Conservation (phyloP, 208 protist genomes). For the Wallacemonas rigidus region DNA sequence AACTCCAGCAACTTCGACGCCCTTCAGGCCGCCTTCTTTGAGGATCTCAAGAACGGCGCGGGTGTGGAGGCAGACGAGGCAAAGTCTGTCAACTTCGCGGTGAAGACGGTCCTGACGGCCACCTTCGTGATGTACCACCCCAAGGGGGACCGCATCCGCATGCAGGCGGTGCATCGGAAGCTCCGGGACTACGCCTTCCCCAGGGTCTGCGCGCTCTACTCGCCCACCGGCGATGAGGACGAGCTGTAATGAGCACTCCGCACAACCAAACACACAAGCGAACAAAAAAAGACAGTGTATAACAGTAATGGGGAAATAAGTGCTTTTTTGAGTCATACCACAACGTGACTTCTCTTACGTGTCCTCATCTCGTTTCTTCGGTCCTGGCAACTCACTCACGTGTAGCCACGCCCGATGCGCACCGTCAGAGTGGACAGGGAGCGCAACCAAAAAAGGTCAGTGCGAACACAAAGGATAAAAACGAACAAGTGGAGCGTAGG, state of each 20-base stretch:
- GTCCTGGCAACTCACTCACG: no score
- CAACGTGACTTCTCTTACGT: not conserved
- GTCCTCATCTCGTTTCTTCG: not conserved
- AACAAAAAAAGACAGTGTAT: no score
- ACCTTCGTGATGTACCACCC: conserved; percentile 43
- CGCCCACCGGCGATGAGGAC: conserved; percentile 2
- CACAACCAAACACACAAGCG: no score
- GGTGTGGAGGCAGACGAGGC: conserved; percentile 32
- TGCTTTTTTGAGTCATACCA: conserved; percentile 4
- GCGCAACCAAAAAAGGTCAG: no score
- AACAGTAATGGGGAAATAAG: not conserved
- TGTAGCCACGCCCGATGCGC: no score
- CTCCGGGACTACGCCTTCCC: conserved; percentile 53
- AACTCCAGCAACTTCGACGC: conserved; percentile 21
- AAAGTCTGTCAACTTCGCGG: conserved; percentile 33
- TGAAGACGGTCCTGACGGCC: conserved; percentile 42
- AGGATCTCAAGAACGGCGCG: conserved; percentile 38
- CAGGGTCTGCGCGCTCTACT: conserved; percentile 37
- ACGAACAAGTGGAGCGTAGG: not conserved
- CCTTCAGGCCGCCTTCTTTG: conserved; percentile 34
- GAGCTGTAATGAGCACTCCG: not conserved
- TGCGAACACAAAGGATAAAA: not conserved
- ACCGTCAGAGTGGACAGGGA: no score
- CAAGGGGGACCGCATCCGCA: conserved; percentile 24
- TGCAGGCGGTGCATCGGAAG: conserved; percentile 34